Base-by-base conservation (phyloP, 768 basidiomycete genomes). In the Collybiopsis luxurians region DNA sequence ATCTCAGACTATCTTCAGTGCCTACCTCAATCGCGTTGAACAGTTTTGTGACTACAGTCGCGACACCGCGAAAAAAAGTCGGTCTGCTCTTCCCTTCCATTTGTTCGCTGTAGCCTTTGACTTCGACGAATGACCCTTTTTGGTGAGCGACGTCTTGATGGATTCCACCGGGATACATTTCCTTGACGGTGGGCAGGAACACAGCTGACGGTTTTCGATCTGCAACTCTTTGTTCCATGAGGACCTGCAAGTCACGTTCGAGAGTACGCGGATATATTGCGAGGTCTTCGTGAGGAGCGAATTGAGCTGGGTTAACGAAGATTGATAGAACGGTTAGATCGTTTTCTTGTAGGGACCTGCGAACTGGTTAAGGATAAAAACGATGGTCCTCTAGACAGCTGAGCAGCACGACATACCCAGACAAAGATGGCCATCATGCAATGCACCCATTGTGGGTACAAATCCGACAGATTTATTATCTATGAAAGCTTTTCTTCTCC, bases 231-330 rank as follows among this genome's bases (percentile, higher is more conserved):
- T 81, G 74, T 4, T 71, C 67, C 15, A 66, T 62, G 19, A 97
- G 79, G 13, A 83, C 74, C 47, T 80, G 74, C 19, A 98, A 78
- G 70, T 99, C 97, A 2, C 69, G 63, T 0, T 86, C 77, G 3
- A 99, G 75, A 0, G 94, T 96, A 39, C 94, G 86, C 1, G 97
- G 97, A 70, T 99, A 99, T 4, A 87, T 84, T 26, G 80, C 79
- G 2, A 98, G 83, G 68, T 98, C 97, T 73, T 99, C 97, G 61
- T 93, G 86, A 0, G 93, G 95, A 1, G 96, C 92, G 64, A 99
- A 99, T 70, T 98, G 95, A 2, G 95, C 90, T 0, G 97, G 97
- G 68, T 99, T 98, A 58, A 99, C 95, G 69, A 98, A 99, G 63
- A 99, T 92, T 26, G 95, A 97, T 57, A 98, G 75, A 63, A 98